These are phyloP conservation scores for Lachancea nothofagi DNA, from an alignment of 805 yeast species.

Conservation along the genomic window DNA sequence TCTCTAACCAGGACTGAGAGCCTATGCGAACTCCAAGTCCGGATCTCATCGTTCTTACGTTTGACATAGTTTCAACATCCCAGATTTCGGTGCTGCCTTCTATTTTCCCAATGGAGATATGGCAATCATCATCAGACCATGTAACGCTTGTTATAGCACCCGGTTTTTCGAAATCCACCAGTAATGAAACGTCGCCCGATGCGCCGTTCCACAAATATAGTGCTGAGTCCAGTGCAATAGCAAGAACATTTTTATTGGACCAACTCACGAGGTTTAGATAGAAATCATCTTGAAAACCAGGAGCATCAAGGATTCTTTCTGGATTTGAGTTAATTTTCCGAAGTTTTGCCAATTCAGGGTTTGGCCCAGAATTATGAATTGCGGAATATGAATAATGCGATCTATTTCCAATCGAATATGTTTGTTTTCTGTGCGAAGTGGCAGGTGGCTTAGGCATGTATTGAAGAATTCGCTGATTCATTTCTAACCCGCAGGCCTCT, in stretches of 20 bases:
- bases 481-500: constrained; percentile 85
- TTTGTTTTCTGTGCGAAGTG: constrained; percentile 27
- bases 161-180: constrained; percentile 51
- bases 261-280: constrained; percentile 82
- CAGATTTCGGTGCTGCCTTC: constrained; percentile 87
- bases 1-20: constrained; percentile 78
- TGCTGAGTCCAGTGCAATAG: constrained; percentile 78
- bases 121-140: constrained; percentile 90
- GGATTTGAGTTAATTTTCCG: constrained; percentile 83
- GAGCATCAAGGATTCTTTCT: constrained; percentile 91
- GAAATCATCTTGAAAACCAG: constrained; percentile 89
- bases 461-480: constrained; percentile 76
- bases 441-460: constrained; percentile 84
- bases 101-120: constrained; percentile 74
- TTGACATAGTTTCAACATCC: constrained; percentile 78
- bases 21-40: constrained; percentile 75
- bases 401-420: constrained; percentile 28
- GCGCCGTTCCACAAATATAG: constrained; percentile 92
- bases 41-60: constrained; percentile 66
- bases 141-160: constrained; percentile 45
- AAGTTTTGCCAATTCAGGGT: constrained; percentile 53
- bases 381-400: constrained; percentile 30
- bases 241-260: constrained; percentile 77
- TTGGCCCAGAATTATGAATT: constrained; percentile 19
- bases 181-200: constrained; percentile 66